Conservation (phyloP, 1,139 yeast species). For the Pichia sp. region DNA sequence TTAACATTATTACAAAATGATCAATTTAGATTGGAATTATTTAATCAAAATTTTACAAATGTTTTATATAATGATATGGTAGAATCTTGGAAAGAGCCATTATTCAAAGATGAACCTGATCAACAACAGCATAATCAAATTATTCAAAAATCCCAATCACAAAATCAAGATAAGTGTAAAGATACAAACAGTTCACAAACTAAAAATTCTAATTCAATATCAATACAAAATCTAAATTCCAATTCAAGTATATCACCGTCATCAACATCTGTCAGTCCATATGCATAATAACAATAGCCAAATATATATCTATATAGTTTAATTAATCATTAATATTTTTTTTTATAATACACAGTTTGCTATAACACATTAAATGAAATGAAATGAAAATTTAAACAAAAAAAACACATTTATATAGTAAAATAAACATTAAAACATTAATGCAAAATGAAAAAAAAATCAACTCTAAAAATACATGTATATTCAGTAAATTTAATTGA, state of each 20-base stretch:
- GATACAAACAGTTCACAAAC: no score
- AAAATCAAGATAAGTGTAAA: neutral
- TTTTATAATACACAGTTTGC: slow-evolving; percentile 8
- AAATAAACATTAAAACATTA: neutral
- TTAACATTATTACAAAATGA: slow-evolving; percentile 43
- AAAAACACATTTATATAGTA: neutral
- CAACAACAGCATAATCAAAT: neutral
- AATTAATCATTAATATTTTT: neutral
- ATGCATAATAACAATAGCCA: neutral
- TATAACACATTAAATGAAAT: slow-evolving; percentile 7
- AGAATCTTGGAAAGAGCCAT: slow-evolving; percentile 51
- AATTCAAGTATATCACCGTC: neutral
- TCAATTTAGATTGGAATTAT: slow-evolving; percentile 50
- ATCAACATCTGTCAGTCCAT: neutral
- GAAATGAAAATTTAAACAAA: neutral
- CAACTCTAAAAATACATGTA: neutral
- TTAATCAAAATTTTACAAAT: slow-evolving; percentile 53
- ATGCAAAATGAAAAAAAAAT: neutral
- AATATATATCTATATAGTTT: no score
- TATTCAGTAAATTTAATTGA: neutral
- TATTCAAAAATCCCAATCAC: neutral
- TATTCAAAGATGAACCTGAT: slow-evolving; percentile 13
- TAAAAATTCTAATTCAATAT: neutral
- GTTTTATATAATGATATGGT: slow-evolving; percentile 73
- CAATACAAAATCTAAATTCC: neutral